Percentiles rank a stretch among this genome's conserved stretches.
Evolutionary conservation across 192 early-diverging fungal species (phyloP).

Genomic region (Allomyces macrogynus): DNA sequence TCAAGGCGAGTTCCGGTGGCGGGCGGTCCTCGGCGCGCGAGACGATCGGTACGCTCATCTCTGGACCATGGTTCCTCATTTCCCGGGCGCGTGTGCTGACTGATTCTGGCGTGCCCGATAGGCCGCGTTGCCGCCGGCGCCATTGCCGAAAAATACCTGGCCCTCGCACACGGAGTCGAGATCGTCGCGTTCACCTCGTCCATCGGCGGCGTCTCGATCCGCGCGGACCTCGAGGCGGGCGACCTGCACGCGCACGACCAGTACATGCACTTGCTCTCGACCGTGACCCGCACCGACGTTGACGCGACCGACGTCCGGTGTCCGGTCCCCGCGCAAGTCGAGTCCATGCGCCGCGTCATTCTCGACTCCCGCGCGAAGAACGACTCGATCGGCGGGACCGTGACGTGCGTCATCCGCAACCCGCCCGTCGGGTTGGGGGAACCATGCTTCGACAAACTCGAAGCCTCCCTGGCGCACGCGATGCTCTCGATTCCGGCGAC

Average conservation of each 20-base stretch:
- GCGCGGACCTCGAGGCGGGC: constrained; percentile 19
- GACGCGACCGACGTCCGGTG: constrained; percentile 78
- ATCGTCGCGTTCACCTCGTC: constrained; percentile 86
- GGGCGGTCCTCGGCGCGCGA: constrained; percentile 86
- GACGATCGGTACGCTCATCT: constrained; percentile 47
- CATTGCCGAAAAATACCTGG: constrained; percentile 90
- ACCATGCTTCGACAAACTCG: constrained; percentile 95
- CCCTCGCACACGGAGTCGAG: constrained; percentile 55
- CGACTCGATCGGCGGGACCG: constrained; percentile 86
- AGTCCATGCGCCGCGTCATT: constrained; percentile 71
- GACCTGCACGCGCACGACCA: constrained; percentile 13
- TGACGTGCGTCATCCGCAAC: constrained; percentile 94
- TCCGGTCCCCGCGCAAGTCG: constrained; percentile 54
- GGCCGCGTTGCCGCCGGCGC: constrained; percentile 88
- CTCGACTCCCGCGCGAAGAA: constrained; percentile 50
- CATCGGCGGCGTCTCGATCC: constrained; percentile 63
- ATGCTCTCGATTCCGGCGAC: constrained; percentile 98
- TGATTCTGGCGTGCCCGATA: constrained; percentile 5
- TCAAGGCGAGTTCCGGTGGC: constrained; percentile 88
- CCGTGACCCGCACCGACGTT: constrained; percentile 46
- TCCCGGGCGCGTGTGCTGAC: background rate
- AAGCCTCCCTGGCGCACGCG: constrained; percentile 87
- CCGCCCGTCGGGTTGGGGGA: constrained; percentile 82
- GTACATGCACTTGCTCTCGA: constrained; percentile 45
- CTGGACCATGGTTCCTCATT: background rate